Evolutionary conservation across 257 asterid genomes (phyloP).

Genomic region (Cordia subcordata): DNA sequence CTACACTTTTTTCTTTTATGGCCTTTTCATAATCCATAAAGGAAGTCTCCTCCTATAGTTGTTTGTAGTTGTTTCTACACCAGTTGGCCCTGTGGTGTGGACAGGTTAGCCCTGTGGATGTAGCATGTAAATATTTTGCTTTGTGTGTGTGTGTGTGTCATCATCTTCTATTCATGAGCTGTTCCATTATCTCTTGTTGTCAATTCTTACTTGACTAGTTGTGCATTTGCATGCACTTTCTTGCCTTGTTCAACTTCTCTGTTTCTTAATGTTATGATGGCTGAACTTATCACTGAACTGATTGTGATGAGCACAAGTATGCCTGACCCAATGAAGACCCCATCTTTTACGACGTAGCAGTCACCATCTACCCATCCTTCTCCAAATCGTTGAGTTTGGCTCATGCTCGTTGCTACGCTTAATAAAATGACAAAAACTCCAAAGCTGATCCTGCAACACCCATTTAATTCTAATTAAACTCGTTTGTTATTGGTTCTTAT

Average conservation of each 20-base stretch:
- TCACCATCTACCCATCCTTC: conserved; percentile 88
- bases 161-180: too few relatives aligned
- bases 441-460: conserved; percentile 58
- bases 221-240: conserved; percentile 37
- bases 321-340: conserved; percentile 56
- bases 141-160: too few relatives aligned
- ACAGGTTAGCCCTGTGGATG: too few relatives aligned
- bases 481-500: background rate
- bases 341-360: conserved; percentile 75
- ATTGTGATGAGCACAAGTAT: conserved; percentile 42
- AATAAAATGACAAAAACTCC: conserved; percentile 48
- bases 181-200: background rate
- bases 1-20: background rate
- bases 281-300: conserved; percentile 42
- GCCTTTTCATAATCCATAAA: background rate
- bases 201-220: background rate
- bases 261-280: conserved; percentile 16
- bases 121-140: too few relatives aligned
- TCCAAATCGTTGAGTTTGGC: conserved; percentile 47
- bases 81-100: too few relatives aligned
- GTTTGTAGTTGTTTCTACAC: background rate
- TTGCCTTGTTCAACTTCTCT: conserved; percentile 32
- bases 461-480: background rate
- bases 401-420: conserved; percentile 72
- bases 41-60: background rate